Conservation (phyloP, 371 early-diverging fungal genomes). For the Mortierella sp. region DNA sequence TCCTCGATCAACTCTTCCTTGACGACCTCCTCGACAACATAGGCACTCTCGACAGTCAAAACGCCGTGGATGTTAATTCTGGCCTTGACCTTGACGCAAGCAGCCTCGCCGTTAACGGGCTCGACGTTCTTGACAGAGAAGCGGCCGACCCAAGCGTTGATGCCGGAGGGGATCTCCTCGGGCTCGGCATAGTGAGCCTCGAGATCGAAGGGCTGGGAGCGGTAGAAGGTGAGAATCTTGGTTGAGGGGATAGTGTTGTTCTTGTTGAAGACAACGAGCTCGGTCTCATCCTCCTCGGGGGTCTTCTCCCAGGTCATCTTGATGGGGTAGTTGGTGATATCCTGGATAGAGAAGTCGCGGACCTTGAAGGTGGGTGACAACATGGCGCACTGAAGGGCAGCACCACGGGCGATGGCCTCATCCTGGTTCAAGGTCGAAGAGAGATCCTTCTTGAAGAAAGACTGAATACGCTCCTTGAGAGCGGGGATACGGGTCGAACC, state of each 20-base stretch:
- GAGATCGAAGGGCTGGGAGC: slow-evolving; percentile 82
- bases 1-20: slow-evolving; percentile 75
- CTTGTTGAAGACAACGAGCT: slow-evolving; percentile 63
- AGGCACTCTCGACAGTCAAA: slow-evolving; percentile 85
- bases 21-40: slow-evolving; percentile 89
- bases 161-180: slow-evolving; percentile 37
- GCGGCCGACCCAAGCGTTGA: slow-evolving; percentile 51
- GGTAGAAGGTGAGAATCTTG: slow-evolving; percentile 68
- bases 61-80: slow-evolving; percentile 88
- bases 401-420: slow-evolving; percentile 96
- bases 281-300: slow-evolving; percentile 78
- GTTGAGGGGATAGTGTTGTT: slow-evolving; percentile 61
- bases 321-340: slow-evolving; percentile 86
- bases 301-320: slow-evolving; percentile 77
- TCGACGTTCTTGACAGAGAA: slow-evolving; percentile 66
- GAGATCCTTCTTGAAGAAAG: slow-evolving; percentile 87
- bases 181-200: slow-evolving; percentile 77
- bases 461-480: slow-evolving; percentile 88
- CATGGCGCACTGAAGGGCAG: slow-evolving; percentile 97
- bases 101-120: slow-evolving; percentile 64
- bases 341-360: slow-evolving; percentile 93
- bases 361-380: slow-evolving; percentile 98
- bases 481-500: slow-evolving; percentile 95
- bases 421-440: slow-evolving; percentile 97
- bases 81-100: slow-evolving; percentile 94